These are phyloP conservation scores for Fraxinus platypoda DNA, from an alignment of 305 asterid genomes.

Conservation along the genomic window DNA sequence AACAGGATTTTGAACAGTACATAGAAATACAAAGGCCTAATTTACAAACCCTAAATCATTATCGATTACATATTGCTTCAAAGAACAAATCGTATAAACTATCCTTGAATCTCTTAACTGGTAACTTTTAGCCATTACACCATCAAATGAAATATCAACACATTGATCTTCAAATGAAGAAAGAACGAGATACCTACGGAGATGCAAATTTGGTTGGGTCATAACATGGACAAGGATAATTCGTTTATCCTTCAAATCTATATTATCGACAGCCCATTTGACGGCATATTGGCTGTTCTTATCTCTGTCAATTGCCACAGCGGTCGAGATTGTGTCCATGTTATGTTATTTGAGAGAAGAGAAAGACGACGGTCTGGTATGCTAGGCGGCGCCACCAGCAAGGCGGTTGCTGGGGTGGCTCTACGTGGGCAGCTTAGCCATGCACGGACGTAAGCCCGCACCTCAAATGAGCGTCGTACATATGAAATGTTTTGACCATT, in stretches of 20 bases:
- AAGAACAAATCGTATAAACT: neutral
- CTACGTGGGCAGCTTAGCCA: slow-evolving; percentile 34
- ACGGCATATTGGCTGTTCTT: slow-evolving; percentile 79
- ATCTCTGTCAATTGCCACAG: slow-evolving; percentile 78
- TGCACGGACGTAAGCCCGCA: slow-evolving; percentile 19
- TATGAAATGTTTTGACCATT: neutral
- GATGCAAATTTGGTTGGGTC: slow-evolving; percentile 27
- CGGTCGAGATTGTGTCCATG: slow-evolving; percentile 34
- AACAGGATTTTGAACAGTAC: neutral
- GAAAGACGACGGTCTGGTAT: slow-evolving; percentile 1
- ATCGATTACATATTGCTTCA: neutral
- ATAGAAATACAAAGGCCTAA: neutral
- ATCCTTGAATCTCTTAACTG: neutral
- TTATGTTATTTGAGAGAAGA: slow-evolving; percentile 3
- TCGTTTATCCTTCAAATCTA: slow-evolving; percentile 36
- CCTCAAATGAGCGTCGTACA: neutral
- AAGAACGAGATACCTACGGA: slow-evolving; percentile 44
- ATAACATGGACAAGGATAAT: slow-evolving; percentile 66
- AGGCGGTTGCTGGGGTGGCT: slow-evolving; percentile 25
- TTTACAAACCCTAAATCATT: neutral
- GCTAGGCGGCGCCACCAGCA: slow-evolving; percentile 27
- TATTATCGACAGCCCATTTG: slow-evolving; percentile 77
- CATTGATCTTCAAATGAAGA: neutral
- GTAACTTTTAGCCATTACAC: neutral
- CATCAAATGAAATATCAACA: neutral